phyloP scores from a whole-genome alignment of 768 basidiomycete species.

The Tricholomella constricta region DNA sequence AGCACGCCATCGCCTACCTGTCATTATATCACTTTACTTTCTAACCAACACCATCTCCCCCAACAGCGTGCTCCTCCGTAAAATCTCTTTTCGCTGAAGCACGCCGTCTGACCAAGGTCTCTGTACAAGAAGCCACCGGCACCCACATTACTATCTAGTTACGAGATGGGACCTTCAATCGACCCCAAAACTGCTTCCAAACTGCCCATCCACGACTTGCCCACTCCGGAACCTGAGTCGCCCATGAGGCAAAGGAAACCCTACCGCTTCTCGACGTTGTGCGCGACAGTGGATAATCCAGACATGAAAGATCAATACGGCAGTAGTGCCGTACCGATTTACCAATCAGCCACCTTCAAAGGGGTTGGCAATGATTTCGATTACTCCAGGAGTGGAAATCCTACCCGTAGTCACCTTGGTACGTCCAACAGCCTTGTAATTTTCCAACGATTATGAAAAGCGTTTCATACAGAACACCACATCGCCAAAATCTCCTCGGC shows the following conservation, averaged over 20 bases:
- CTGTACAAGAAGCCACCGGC: conserved; percentile 1
- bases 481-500: conserved; percentile 96
- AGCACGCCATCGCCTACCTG: conserved; percentile 28
- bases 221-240: conserved; percentile 82
- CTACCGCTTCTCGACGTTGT: conserved; percentile 88
- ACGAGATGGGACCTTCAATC: conserved; percentile 39
- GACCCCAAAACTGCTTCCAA: conserved; percentile 36
- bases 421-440: conserved; percentile 16
- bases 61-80: conserved; percentile 5
- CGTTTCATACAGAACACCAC: conserved; percentile 75
- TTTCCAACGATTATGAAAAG: conserved; percentile 7
- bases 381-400: conserved; percentile 94
- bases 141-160: conserved; percentile 2
- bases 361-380: conserved; percentile 89
- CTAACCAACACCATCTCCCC: not conserved
- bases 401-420: conserved; percentile 95
- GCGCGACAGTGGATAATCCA: conserved; percentile 91
- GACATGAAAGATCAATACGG: conserved; percentile 95
- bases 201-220: conserved; percentile 52
- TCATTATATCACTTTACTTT: not conserved
- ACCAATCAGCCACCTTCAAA: conserved; percentile 98
- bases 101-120: conserved; percentile 1
- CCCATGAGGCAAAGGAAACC: conserved; percentile 68
- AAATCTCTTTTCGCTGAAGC: conserved; percentile 2
- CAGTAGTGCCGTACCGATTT: conserved; percentile 93